phyloP scores from a whole-genome alignment of 2,329 filamentous ascomycete species.

The Aspergillus quadricinctus region DNA sequence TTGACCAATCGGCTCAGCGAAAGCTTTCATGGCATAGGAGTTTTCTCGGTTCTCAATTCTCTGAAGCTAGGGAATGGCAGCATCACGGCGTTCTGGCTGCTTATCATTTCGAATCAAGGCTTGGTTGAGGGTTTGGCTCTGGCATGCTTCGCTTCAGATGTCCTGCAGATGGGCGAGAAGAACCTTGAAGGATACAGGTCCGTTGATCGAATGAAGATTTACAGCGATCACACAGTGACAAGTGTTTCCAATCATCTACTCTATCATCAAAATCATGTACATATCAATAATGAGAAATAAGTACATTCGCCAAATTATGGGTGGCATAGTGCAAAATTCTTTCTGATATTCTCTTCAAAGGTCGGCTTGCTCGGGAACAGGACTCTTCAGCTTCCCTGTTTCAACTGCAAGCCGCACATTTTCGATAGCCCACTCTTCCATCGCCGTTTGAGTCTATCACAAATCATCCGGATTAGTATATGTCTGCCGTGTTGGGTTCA shows the following conservation, averaged over 20 bases:
- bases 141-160: not conserved
- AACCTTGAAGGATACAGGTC: not conserved
- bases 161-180: not conserved
- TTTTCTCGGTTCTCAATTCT: constrained; percentile 14
- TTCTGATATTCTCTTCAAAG: constrained; percentile 21
- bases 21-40: constrained; percentile 16
- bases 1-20: constrained; percentile 8
- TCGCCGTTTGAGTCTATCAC: constrained; percentile 48
- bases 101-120: constrained; percentile 1
- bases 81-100: constrained; percentile 21
- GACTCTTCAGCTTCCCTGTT: constrained; percentile 59
- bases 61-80: constrained; percentile 16
- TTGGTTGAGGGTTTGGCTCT: not conserved
- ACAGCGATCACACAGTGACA: not conserved
- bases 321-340: not conserved
- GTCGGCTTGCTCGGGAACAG: constrained; percentile 67
- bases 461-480: not conserved
- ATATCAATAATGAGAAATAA: not conserved
- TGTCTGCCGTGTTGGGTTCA: not conserved
- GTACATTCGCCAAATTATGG: not conserved
- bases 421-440: constrained; percentile 72
- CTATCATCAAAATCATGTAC: constrained; percentile 9
- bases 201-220: not conserved
- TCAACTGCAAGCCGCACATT: constrained; percentile 64
- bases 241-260: constrained; percentile 1